Percentiles rank a stretch among this genome's conserved stretches.
phyloP scores from a whole-genome alignment of 306 rosid species.

The Urtica urens region DNA sequence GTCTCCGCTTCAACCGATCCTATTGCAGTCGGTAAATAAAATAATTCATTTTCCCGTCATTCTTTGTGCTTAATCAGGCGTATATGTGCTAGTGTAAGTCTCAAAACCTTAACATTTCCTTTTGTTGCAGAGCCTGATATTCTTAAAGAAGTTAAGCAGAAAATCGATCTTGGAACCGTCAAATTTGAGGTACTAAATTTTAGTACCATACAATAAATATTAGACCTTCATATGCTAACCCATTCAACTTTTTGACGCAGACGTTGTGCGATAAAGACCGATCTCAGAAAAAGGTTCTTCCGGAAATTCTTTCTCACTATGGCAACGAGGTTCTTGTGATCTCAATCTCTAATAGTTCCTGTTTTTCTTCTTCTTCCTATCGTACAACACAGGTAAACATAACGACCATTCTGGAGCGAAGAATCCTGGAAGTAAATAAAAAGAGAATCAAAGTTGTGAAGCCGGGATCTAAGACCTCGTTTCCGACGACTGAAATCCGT shows the following conservation, averaged over 20 bases:
- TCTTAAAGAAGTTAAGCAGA: conserved; percentile 89
- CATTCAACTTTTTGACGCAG: conserved; percentile 28
- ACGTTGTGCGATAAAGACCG: conserved; percentile 80
- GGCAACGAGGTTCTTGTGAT: too few species aligned
- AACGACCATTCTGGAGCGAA: conserved; percentile 62
- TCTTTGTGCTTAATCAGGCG: neutral
- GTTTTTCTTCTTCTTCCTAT: neutral
- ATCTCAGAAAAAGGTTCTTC: conserved; percentile 51
- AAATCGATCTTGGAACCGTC: conserved; percentile 86
- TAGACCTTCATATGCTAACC: conserved; percentile 8
- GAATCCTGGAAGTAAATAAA: conserved; percentile 72
- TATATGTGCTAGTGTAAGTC: too few species aligned
- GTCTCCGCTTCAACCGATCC: conserved; percentile 92
- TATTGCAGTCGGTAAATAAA: conserved; percentile 73
- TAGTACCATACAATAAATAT: neutral
- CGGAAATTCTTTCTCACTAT: neutral
- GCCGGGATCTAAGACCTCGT: conserved; percentile 90
- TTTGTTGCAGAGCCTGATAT: conserved; percentile 81
- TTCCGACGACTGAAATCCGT: conserved; percentile 85
- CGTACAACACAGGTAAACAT: conserved; percentile 46
- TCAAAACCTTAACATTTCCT: neutral
- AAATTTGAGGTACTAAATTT: conserved; percentile 64
- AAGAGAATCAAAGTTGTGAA: conserved; percentile 87
- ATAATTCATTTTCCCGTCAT: neutral
- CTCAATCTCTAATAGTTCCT: too few species aligned